Evolutionary conservation across 2,329 filamentous ascomycete genomes (phyloP), one percentile per base, ranked within the genome.

Genomic region (Aspergillus fumigatiaffinis): DNA sequence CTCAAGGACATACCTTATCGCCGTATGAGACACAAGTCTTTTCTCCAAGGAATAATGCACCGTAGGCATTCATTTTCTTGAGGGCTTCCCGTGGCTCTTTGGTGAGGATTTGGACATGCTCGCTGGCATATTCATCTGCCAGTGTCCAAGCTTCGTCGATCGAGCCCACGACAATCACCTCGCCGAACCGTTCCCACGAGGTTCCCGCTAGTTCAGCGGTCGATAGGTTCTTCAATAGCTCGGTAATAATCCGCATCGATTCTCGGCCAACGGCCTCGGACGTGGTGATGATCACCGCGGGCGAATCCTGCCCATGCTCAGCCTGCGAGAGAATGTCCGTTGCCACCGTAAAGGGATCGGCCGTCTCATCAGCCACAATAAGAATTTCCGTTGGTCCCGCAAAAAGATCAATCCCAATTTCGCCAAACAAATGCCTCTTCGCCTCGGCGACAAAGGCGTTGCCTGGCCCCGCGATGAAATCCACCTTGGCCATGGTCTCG

Each of bases 371-470:
- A 2, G 79, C 79, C 0, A 82, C 77, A 29, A 83, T 75, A 9
- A 82, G 69, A 21, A 82, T 69, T 64, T 84, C 82, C 0, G 80
- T 83, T 10, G 82, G 81, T 0, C 82, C 81, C 0, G 81, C 81
- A 23, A 80, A 74, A 1, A 84, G 71, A 61, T 84, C 81, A 55
- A 84, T 84, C 5, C 82, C 81, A 28, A 84, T 77, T 54, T 79
- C 74, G 17, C 81, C 81, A 56, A 81, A 84, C 0, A 84, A 67
- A 63, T 82, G 80, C 0, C 80, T 72, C 64, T 84, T 84, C 0
- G 77, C 81, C 62, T 82, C 82, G 3, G 81, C 80, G 0, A 84
- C 81, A 63, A 82, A 84, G 1, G 80, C 74, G 60, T 84, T 84
- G 1, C 81, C 81, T 0, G 81, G 82, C 0, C 81, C 81, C 1